Conservation (phyloP, 257 asterid genomes). For the Jaltomata sinuosa region DNA sequence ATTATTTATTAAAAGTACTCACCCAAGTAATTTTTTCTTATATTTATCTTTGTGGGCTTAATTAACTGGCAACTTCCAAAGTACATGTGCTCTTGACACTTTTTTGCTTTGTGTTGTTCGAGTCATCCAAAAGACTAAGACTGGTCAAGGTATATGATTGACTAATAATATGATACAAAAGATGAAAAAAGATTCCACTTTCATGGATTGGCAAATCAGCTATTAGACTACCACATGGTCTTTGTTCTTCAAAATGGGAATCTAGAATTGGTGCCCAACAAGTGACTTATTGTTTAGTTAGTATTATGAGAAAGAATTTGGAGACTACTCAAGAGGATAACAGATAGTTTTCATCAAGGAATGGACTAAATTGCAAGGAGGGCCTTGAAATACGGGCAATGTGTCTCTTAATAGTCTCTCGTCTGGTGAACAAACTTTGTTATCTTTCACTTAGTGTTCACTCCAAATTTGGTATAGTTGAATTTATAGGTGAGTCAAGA, state of each 20-base stretch:
- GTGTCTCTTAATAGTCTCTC: too few relatives aligned
- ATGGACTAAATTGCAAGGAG: too few relatives aligned
- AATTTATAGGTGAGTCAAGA: too few relatives aligned
- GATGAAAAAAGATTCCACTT: neutral
- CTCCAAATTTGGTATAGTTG: too few relatives aligned
- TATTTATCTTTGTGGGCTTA: neutral
- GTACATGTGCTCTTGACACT: neutral
- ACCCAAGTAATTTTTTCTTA: too few relatives aligned
- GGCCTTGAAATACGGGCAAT: too few relatives aligned
- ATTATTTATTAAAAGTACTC: too few relatives aligned
- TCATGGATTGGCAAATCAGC: neutral
- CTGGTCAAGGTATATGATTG: neutral
- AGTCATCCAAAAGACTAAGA: neutral
- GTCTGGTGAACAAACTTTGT: too few relatives aligned
- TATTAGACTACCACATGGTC: neutral
- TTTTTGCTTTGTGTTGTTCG: neutral
- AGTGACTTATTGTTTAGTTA: neutral
- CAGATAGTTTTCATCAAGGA: too few relatives aligned
- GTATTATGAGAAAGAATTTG: too few relatives aligned
- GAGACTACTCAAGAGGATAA: too few relatives aligned
- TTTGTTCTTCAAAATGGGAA: neutral
- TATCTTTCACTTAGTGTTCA: too few relatives aligned
- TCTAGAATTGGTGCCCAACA: neutral
- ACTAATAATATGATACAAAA: neutral
- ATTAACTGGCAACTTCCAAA: neutral